Base-by-base conservation (phyloP, 345 rosid species). In the Melaleuca alternifolia region DNA sequence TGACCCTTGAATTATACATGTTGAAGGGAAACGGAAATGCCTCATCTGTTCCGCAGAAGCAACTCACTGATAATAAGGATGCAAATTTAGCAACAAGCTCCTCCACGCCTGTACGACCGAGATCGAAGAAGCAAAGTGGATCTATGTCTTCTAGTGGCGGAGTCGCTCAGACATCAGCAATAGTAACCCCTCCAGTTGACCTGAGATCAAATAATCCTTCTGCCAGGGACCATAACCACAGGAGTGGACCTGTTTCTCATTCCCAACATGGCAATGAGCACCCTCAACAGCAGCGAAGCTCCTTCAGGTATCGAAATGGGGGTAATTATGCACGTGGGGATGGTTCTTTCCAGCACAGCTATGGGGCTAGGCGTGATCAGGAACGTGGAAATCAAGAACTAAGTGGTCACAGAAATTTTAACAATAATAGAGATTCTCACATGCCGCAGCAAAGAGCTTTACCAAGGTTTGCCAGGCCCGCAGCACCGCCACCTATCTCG, bases 311-410 rank as follows among this genome's bases (percentile, higher is more conserved):
- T 87, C 97, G 94, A 41, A 94, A 91, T 88, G 90, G 93, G 82
- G 92, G 92, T 33, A 85, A 88, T 37, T 92, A 93, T 91, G 85
- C 92, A 13, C 92, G 94, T 81, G 93, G 92, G 65, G 93, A 94
- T 91, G 96, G 95, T 90, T 92, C 94, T 84, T 95, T 94, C 88
- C 92, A 93, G 91, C 95, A 93, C 75, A 93, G 76, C 89, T 93
- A 94, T 88, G 96, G 96, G 83, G 92, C 92, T 82, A 92, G 98
- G 91, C 96, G 97, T 65, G 95, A 91, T 88, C 98, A 93, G 54
- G 98, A 95, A 77, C 94, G 92, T 82, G 94, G 93, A 30, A 92
- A 92, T 89, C 96, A 91, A 50, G 93, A 91, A 51, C 94, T 94
- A 98, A 91, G 90, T 90, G n/a, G 51, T 89, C 91, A 92, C 85